Percentiles rank a stretch among this genome's conserved stretches.
Conservation (phyloP, 2,329 filamentous ascomycete genomes). For the Ceratocystis eucalypticola region DNA sequence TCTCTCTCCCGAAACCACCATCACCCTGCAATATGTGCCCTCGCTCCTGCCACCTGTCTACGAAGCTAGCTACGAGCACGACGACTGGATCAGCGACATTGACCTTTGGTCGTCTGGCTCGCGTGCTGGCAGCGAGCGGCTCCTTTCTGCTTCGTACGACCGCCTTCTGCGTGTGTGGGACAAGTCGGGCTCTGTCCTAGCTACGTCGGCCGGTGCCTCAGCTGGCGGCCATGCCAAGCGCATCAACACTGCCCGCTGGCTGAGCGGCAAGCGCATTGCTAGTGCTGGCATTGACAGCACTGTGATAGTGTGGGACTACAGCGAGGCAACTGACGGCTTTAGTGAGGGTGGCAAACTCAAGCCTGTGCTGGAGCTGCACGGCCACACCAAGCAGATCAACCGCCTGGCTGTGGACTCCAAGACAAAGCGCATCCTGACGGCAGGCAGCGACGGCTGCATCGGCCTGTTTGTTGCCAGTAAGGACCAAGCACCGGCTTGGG, state of each 20-base stretch:
- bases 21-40: conserved; percentile 85
- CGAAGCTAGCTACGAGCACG: conserved; percentile 86
- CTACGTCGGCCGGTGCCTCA: conserved; percentile 53
- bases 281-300: conserved; percentile 76
- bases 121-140: conserved; percentile 38
- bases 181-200: conserved; percentile 69
- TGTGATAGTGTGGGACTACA: conserved; percentile 80
- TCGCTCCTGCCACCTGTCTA: conserved; percentile 80
- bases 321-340: conserved; percentile 48
- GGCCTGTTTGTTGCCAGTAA: conserved; percentile 84
- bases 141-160: conserved; percentile 90
- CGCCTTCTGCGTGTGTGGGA: conserved; percentile 83
- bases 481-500: conserved; percentile 59
- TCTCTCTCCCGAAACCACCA: conserved; percentile 73
- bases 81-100: conserved; percentile 88
- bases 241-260: conserved; percentile 70
- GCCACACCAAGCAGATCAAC: conserved; percentile 63
- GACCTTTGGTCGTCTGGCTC: conserved; percentile 62
- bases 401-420: conserved; percentile 57
- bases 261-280: conserved; percentile 59
- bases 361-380: conserved; percentile 68
- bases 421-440: conserved; percentile 68
- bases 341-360: conserved; percentile 53
- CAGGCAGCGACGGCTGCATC: conserved; percentile 67
- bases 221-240: conserved; percentile 63